These are phyloP conservation scores for Paecilomyces niveus DNA, from an alignment of 2,329 filamentous ascomycete genomes.

Conservation along the genomic window DNA sequence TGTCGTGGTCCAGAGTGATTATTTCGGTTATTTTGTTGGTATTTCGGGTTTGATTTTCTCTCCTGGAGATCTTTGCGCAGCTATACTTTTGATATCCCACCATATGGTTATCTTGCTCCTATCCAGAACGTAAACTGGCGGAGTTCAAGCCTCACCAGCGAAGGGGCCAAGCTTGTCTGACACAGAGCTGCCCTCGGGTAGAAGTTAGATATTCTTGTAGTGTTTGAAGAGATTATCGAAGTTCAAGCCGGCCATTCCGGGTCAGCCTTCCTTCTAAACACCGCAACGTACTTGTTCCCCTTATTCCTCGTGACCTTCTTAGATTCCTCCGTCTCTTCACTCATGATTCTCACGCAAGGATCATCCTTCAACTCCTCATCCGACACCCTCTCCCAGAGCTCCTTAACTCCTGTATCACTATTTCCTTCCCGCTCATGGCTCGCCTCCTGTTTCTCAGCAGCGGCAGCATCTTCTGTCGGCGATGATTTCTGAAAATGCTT, in stretches of 20 bases:
- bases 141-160: background rate
- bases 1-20: background rate
- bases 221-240: background rate
- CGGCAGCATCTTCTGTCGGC: slow-evolving; percentile 47
- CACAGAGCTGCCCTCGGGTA: background rate
- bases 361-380: slow-evolving; percentile 48
- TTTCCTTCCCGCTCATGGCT: slow-evolving; percentile 68
- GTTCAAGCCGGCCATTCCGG: slow-evolving; percentile 56
- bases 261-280: slow-evolving; percentile 75
- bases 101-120: background rate
- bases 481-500: slow-evolving; percentile 59
- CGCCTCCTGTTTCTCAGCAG: slow-evolving; percentile 75
- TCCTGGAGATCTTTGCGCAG: background rate
- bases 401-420: slow-evolving; percentile 49
- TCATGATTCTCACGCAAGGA: slow-evolving; percentile 57
- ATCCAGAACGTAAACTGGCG: background rate
- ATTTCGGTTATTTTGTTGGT: background rate
- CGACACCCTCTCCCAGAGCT: slow-evolving; percentile 66
- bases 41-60: background rate
- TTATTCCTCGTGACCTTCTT: slow-evolving; percentile 93
- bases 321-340: slow-evolving; percentile 83
- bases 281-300: slow-evolving; percentile 82
- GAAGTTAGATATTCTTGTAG: background rate
- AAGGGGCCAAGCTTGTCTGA: background rate
- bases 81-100: background rate